Base-by-base conservation (phyloP, 164 flowering plant species). In the Stephania cephalantha region DNA sequence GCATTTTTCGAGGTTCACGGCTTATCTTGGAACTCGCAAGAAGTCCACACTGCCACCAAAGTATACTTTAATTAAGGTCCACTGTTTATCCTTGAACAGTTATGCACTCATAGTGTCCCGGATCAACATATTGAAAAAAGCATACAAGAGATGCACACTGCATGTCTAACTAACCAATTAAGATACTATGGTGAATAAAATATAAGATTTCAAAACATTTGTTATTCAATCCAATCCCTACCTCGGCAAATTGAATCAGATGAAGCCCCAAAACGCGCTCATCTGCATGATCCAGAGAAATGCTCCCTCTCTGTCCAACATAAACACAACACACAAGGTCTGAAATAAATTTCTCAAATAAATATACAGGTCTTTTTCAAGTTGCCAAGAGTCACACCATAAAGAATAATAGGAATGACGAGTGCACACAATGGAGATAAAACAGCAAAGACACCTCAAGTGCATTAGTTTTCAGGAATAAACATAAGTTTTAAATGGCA, bases 171-270 rank as follows among this genome's bases (percentile, higher is more conserved):
- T 9, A 61, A 11, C 35, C 9, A 58, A 52, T 9, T 17, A 45
- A 45, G 29, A 9, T 29, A 48, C 42, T 35, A 42, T 22, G 35
- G 17, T n/a, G 1, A 46, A 48, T 35, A 66, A 55, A 15, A 58
- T n/a, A 8, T 42, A 45, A 45, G 46, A 25, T 9, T 5, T 63
- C 6, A 61, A 35, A 73, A 9, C 18, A 17, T 13, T 58, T 45
- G 12, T 58, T 73, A 29, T 46, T n/a, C 61, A 42, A 70, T 53
- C n/a, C 46, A 46, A 53, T 53, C 68, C 55, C 77, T 80, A 91
- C 98, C 96, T 95, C 99, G 0, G 97, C 81, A 87, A 95, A 95
- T 25, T 83, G 96, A 65, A 93, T 91, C 82, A 95, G 80, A 82
- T 93, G 97, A 75, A 93, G 86, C n/a, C 91, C 98, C 77, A 95